Evolutionary conservation across 2,329 filamentous ascomycete genomes (phyloP), one percentile per base, ranked within the genome.

Genomic region (Berkeleyomyces basicola): DNA sequence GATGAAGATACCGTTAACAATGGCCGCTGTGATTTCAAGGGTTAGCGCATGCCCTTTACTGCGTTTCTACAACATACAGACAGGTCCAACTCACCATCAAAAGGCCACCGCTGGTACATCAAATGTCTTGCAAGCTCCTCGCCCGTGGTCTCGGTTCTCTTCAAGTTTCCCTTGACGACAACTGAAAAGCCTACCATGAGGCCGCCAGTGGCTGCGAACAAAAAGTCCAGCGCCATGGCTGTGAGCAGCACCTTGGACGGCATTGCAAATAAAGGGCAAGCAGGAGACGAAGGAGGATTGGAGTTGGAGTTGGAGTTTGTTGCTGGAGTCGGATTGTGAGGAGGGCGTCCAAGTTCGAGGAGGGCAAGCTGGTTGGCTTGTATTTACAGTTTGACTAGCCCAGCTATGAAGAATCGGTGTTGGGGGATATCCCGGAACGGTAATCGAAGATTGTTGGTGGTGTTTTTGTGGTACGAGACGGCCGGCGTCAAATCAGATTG

Each of bases 1-100:
- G 70, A 90, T 81, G 69, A 91, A 76, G 68, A 84, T 77, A 65
- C 84, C 81, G 72, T 91, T 91, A 70, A 79, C 83, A 66, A 91
- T 82, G 64, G 84, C 86, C 61, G 84, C 75, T 87, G 81, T 66
- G 59, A 46, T 55, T 23, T 62, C 55, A 14, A n/a, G n/a, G 4
- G 59, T 67, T 61, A 66, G 62, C 51, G 43, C 14, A 39, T 9
- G 4, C 7, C 16, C n/a, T 5, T 3, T 16, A 23, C 10, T 44
- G 9, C 7, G 36, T 33, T 4, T 57, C 33, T 6, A 3, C 61
- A 14, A 1, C 42, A 64, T 73, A 64, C 64, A 76, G 74, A 46
- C 47, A 53, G 14, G 16, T 23, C 2, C 23, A 57, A 43, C 49
- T 53, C 57, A 61, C 60, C 75, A 66, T 75, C 76, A 59, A 83